Percentiles rank a stretch among this genome's conserved stretches.
Conservation (phyloP, 225 moss, liverwort and hornwort genomes). For the Rhytidiadelphus loreus region DNA sequence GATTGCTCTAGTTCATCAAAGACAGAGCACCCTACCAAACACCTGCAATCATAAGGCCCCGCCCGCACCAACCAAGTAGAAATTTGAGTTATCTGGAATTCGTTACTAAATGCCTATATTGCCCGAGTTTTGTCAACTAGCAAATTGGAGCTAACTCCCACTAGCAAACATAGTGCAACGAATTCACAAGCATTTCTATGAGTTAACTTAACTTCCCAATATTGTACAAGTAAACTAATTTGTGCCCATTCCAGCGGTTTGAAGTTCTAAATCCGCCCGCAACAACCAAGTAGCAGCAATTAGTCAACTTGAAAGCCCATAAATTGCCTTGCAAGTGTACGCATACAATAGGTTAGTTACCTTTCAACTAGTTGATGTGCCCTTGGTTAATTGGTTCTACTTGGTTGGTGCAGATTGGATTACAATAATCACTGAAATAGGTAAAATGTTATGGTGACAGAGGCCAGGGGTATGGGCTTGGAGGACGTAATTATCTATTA, state of each 20-base stretch:
- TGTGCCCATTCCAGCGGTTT: background rate
- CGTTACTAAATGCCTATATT: background rate
- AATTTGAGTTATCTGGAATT: background rate
- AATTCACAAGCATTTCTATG: background rate
- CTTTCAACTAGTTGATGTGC: background rate
- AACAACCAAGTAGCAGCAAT: background rate
- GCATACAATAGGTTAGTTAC: background rate
- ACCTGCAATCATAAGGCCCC: background rate
- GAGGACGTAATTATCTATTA: background rate
- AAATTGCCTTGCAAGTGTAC: background rate
- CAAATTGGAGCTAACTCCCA: background rate
- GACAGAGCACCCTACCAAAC: constrained; percentile 42
- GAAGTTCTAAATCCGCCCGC: background rate
- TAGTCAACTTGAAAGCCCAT: too few relatives aligned
- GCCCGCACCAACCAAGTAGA: background rate
- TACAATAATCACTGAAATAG: background rate
- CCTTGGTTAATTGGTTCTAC: background rate
- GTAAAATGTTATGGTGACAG: background rate
- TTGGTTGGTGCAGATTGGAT: background rate
- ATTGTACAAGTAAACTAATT: background rate
- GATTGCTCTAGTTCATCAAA: constrained; percentile 53
- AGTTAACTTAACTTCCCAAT: background rate
- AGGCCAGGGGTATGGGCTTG: background rate
- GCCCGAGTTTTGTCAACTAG: background rate
- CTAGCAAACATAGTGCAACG: background rate